Evolutionary conservation across 2,329 filamentous ascomycete species (phyloP).

Genomic region (Alternaria ethzedia): DNA sequence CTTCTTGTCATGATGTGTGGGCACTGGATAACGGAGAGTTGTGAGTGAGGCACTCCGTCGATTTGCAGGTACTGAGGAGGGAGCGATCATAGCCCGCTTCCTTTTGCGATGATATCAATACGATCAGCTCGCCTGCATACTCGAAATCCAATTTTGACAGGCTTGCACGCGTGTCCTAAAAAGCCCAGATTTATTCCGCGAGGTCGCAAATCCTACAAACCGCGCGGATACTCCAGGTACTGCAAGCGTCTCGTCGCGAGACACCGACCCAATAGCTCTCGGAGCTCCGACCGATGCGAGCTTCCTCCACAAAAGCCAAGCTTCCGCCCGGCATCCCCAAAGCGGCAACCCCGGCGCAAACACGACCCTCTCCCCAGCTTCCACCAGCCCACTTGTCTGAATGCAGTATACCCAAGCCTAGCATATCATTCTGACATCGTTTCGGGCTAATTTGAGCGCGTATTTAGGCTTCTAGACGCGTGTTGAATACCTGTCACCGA

Average conservation of each 20-base stretch:
- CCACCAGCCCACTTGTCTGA: slow-evolving; percentile 8
- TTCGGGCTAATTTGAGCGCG: slow-evolving; percentile 6
- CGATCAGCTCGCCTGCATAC: background rate
- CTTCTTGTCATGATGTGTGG: background rate
- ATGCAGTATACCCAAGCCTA: slow-evolving; percentile 25
- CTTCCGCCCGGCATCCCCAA: slow-evolving; percentile 21
- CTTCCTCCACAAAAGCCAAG: background rate
- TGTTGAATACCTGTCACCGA: background rate
- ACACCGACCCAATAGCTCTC: background rate
- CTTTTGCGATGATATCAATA: background rate
- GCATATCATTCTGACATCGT: background rate
- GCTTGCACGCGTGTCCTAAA: background rate
- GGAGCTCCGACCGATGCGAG: slow-evolving; percentile 25
- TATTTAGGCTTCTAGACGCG: background rate
- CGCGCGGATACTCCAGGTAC: background rate
- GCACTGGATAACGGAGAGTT: background rate
- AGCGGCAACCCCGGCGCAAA: slow-evolving; percentile 30
- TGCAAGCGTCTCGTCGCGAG: background rate
- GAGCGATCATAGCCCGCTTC: background rate
- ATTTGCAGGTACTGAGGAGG: background rate
- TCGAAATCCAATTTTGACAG: background rate
- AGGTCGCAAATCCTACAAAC: background rate
- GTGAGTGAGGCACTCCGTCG: background rate
- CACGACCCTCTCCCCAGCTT: background rate
- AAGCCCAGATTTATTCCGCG: no score